Conservation (phyloP, 495 filamentous ascomycete species). For the Umbilicaria muhlenbergii region DNA sequence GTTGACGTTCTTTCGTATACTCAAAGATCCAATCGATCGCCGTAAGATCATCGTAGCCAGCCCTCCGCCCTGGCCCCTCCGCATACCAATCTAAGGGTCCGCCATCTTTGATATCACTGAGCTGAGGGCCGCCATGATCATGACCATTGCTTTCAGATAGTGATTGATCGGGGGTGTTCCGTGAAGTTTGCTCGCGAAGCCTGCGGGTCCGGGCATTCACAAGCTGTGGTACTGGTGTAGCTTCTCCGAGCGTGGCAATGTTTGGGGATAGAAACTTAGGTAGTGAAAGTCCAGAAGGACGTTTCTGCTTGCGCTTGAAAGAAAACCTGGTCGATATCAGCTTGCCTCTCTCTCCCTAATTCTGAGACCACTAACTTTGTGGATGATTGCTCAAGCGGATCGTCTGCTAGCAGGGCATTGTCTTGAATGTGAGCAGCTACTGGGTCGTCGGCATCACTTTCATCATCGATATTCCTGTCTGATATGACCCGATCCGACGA, state of each 20-base stretch:
- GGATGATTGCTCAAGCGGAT: constrained; percentile 24
- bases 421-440: constrained; percentile 21
- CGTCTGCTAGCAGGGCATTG: constrained; percentile 22
- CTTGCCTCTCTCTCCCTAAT: not conserved
- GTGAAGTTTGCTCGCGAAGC: constrained; percentile 11
- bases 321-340: constrained; percentile 35
- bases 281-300: constrained; percentile 36
- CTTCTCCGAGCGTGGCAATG: constrained; percentile 5
- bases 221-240: constrained; percentile 4
- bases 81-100: constrained; percentile 69
- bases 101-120: constrained; percentile 44
- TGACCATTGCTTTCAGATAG: constrained; percentile 24
- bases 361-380: no score
- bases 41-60: constrained; percentile 91
- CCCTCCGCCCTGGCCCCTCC: constrained; percentile 78
- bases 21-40: constrained; percentile 99
- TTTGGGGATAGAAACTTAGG: constrained; percentile 37
- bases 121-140: constrained; percentile 12
- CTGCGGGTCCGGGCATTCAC: constrained; percentile 12
- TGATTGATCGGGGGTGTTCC: constrained; percentile 12
- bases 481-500: not conserved
- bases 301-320: constrained; percentile 75
- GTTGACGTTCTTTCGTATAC: constrained; percentile 89
- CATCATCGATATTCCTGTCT: not conserved
- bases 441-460: constrained; percentile 25